These are phyloP conservation scores for Drechslerella coelobrocha DNA, from an alignment of 2,329 filamentous ascomycete genomes.

Conservation along the genomic window DNA sequence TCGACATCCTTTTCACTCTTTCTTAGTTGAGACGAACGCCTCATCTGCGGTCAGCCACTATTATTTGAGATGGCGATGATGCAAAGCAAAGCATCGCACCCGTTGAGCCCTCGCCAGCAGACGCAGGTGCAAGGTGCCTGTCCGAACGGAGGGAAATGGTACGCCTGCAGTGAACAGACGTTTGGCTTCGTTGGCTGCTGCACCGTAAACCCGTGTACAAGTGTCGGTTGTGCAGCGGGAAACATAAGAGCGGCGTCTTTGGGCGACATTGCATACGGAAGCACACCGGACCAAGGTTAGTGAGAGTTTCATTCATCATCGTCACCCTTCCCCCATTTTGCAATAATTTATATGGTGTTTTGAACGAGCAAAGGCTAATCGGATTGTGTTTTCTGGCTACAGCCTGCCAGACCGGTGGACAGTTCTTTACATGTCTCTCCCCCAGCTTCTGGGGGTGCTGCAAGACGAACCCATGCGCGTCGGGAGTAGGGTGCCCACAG, in stretches of 20 bases:
- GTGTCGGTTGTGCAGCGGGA: conserved; percentile 34
- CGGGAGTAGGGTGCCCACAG: conserved; percentile 20
- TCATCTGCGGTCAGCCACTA: too few relatives aligned
- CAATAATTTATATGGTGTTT: not conserved
- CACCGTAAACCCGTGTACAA: conserved; percentile 35
- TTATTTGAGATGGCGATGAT: conserved; percentile 15
- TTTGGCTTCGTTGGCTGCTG: conserved; percentile 48
- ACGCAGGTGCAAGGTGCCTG: conserved; percentile 14
- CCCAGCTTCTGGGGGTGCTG: conserved; percentile 48
- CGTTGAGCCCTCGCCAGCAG: conserved; percentile 28
- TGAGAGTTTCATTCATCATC: not conserved
- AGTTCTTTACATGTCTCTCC: conserved; percentile 29
- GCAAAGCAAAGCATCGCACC: conserved; percentile 23
- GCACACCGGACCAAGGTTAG: conserved; percentile 33
- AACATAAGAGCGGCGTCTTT: conserved; percentile 33
- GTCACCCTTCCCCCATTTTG: too few relatives aligned
- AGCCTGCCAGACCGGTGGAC: conserved; percentile 37
- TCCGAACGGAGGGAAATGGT: conserved; percentile 43
- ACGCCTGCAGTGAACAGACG: conserved; percentile 19
- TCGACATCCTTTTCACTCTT: too few relatives aligned
- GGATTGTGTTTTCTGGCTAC: not conserved
- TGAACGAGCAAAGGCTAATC: not conserved
- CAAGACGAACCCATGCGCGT: conserved; percentile 27
- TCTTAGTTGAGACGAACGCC: too few relatives aligned
- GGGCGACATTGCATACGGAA: conserved; percentile 25